phyloP scores from a whole-genome alignment of 441 rosid species.

The Jatropha multifida region DNA sequence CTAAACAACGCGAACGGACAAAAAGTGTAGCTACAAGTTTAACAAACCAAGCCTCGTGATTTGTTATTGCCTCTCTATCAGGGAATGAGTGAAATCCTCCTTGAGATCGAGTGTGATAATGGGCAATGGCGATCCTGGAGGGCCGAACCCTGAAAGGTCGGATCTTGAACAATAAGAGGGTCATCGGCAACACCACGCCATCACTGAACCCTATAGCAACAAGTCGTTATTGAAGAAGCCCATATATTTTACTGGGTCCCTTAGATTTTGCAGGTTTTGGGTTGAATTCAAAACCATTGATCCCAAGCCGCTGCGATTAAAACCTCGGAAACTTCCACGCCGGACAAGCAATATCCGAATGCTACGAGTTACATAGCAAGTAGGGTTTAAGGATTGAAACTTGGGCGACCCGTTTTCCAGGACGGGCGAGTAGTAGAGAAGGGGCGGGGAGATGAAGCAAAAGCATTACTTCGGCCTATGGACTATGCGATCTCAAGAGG shows the following conservation, averaged over 20 bases:
- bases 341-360: neutral
- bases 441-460: neutral
- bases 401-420: neutral
- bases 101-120: constrained; percentile 36
- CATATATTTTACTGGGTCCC: constrained; percentile 6
- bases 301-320: neutral
- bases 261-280: constrained; percentile 12
- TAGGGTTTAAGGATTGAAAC: constrained; percentile 2
- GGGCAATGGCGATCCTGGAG: constrained; percentile 41
- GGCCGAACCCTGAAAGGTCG: constrained; percentile 55
- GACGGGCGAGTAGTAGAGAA: neutral
- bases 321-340: constrained; percentile 6
- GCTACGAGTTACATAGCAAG: neutral
- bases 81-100: constrained; percentile 43
- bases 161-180: constrained; percentile 30
- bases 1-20: constrained; percentile 35
- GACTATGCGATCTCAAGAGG: neutral
- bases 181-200: constrained; percentile 57
- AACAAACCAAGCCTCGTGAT: constrained; percentile 70
- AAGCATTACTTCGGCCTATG: neutral
- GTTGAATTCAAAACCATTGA: neutral
- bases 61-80: constrained; percentile 35
- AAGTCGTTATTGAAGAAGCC: constrained; percentile 9
- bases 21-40: constrained; percentile 67
- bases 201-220: constrained; percentile 14